Evolutionary conservation across 257 asterid genomes (phyloP).

Genomic region (Petrea volubilis): DNA sequence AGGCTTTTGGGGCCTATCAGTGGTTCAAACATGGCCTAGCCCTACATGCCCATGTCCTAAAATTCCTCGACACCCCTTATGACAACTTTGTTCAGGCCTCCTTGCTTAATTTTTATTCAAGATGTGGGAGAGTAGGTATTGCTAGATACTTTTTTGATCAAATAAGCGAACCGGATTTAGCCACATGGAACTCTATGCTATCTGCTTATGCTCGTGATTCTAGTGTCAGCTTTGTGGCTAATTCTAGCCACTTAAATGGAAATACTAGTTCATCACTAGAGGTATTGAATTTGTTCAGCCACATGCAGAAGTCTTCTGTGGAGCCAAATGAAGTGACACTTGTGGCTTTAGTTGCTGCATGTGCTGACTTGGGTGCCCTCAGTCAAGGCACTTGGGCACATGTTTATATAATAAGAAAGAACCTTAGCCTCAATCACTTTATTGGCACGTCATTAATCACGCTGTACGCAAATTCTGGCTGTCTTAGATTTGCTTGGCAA

Average conservation of each 20-base stretch:
- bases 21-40: conserved; percentile 57
- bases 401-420: conserved; percentile 38
- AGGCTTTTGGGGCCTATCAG: conserved; percentile 50
- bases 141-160: conserved; percentile 55
- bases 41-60: conserved; percentile 66
- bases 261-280: conserved; percentile 38
- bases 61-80: conserved; percentile 48
- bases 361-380: conserved; percentile 65
- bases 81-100: conserved; percentile 73
- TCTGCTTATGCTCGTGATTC: conserved; percentile 55
- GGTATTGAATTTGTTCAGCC: conserved; percentile 56
- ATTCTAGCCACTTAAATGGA: conserved; percentile 24
- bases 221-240: conserved; percentile 1
- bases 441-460: conserved; percentile 57
- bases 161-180: conserved; percentile 60
- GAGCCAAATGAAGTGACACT: conserved; percentile 60
- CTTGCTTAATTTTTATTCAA: conserved; percentile 66
- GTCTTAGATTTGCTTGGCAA: conserved; percentile 48
- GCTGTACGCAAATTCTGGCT: conserved; percentile 61
- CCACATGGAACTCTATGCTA: conserved; percentile 71
- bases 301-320: conserved; percentile 51
- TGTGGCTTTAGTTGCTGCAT: conserved; percentile 55
- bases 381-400: conserved; percentile 68
- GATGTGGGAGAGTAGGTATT: conserved; percentile 46
- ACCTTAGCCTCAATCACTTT: conserved; percentile 44